Conservation (phyloP, 306 rosid species). For the Cercis canadensis region DNA sequence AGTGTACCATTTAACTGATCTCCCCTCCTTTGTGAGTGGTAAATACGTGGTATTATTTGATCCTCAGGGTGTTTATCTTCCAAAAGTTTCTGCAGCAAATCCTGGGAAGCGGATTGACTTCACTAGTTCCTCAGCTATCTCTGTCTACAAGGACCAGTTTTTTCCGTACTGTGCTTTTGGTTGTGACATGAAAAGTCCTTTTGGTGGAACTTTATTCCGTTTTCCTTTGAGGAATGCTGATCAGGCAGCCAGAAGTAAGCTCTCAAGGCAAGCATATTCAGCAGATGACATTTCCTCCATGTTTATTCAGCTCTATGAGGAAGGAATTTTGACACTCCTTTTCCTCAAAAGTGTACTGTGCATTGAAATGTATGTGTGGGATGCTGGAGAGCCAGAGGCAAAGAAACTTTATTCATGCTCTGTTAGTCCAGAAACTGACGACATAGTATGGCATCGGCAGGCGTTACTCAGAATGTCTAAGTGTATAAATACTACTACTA, state of each 20-base stretch:
- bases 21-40: constrained; percentile 98
- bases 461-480: constrained; percentile 77
- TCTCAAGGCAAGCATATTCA: constrained; percentile 85
- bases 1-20: constrained; percentile 95
- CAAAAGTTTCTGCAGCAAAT: constrained; percentile 84
- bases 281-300: constrained; percentile 85
- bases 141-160: constrained; percentile 80
- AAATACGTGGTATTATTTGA: constrained; percentile 88
- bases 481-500: constrained; percentile 47
- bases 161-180: constrained; percentile 91
- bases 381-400: constrained; percentile 65
- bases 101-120: constrained; percentile 97
- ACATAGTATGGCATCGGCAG: constrained; percentile 80
- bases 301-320: constrained; percentile 86
- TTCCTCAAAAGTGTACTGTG: constrained; percentile 80
- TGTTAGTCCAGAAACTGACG: constrained; percentile 64
- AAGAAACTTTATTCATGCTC: constrained; percentile 81
- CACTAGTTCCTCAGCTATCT: constrained; percentile 75
- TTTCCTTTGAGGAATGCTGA: constrained; percentile 86
- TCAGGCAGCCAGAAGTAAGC: constrained; percentile 82
- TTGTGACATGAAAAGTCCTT: constrained; percentile 84
- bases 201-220: constrained; percentile 88
- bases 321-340: constrained; percentile 84
- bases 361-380: constrained; percentile 87
- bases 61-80: constrained; percentile 94